Evolutionary conservation across 768 basidiomycete species (phyloP), one percentile per base, ranked within the genome.

Genomic region (Cyclocybe aegerita): DNA sequence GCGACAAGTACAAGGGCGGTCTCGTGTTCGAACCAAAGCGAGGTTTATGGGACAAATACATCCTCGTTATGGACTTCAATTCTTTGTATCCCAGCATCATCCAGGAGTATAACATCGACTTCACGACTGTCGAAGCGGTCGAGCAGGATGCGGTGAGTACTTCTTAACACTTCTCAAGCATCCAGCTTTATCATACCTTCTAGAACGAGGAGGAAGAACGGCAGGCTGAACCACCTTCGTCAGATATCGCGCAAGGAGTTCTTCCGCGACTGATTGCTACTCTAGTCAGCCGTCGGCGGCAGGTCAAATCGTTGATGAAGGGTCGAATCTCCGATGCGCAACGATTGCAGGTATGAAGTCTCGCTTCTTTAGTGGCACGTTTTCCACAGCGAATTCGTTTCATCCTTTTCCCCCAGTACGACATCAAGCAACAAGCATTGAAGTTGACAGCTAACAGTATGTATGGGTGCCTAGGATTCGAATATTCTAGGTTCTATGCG

Each of bases 21-120:
- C 78, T 98, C 46, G 97, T 99, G 14, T 94, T 99, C 56, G 92
- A 97, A 51, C 97, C 97, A 2, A 95, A 97, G 71, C 78, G 91
- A 47, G 93, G 95, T 9, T 74, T 99, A 36, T 98, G 93, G 91
- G 97, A 98, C 74, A 95, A 86, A 60, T 97, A 79, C 64, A 90
- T 98, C 68, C 79, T 99, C 12, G 97, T 99, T 69, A 99, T 99
- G 97, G 97, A 99, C 68, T 99, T 98, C 85, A 99, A 99, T 70
- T 97, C 94, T 53, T 77, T 99, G 49, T 99, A 99, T 65, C 97
- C 97, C 5, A 94, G 91, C 66, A 99, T 99, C 74, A 99, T 99
- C 42, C 97, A 98, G 63, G 97, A 99, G 75, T 99, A 91, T 65
- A 98, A 99, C 66, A 98, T 99, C 58, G 97, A 98, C 70, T 98